Evolutionary conservation across 495 filamentous ascomycete species (phyloP).

Genomic region (Daldinia vernicosa): DNA sequence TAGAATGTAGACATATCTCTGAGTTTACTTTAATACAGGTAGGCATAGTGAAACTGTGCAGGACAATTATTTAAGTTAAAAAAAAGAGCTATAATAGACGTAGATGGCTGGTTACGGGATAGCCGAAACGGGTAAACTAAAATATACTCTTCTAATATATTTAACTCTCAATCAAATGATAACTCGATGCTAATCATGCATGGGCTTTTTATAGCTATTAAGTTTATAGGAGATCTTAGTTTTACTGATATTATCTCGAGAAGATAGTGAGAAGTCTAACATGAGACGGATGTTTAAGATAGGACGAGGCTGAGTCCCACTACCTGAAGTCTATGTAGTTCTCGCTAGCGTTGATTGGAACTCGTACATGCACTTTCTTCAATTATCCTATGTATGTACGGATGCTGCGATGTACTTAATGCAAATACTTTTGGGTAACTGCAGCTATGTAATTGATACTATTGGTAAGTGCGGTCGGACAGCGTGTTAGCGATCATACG

Average conservation of each 20-base stretch:
- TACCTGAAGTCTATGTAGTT: too few species aligned
- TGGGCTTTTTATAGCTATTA: neutral
- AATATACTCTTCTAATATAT: neutral
- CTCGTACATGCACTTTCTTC: neutral
- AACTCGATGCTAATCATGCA: neutral
- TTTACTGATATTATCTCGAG: neutral
- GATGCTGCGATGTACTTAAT: neutral
- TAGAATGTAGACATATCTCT: too few species aligned
- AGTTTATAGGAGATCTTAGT: neutral
- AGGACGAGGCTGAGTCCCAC: constrained; percentile 21
- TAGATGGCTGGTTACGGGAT: neutral
- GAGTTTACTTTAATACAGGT: too few species aligned
- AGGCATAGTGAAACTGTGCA: too few species aligned
- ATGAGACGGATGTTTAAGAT: constrained; percentile 4
- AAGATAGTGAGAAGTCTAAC: neutral
- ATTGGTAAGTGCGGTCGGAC: constrained; percentile 25
- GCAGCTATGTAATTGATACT: neutral
- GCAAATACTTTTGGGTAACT: neutral
- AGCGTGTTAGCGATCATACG: constrained; percentile 34
- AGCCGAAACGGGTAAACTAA: neutral
- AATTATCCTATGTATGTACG: neutral
- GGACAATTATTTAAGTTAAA: too few species aligned
- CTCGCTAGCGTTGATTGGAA: too few species aligned
- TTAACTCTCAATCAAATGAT: neutral
- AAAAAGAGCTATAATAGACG: neutral